Evolutionary conservation across 331 rosid species (phyloP).

Genomic region (Phaseolus coccineus): DNA sequence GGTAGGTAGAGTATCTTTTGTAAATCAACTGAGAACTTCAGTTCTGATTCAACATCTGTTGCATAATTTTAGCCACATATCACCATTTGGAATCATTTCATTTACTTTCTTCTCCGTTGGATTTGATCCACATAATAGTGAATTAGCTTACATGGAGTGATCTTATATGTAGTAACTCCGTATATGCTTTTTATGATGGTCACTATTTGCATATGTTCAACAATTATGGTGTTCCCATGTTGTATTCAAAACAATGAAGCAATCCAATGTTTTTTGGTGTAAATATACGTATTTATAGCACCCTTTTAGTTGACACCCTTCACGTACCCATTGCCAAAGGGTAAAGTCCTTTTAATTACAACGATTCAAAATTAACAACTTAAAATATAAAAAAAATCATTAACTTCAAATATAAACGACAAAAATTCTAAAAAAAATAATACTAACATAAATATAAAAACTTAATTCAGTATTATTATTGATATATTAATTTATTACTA

Average conservation of each 20-base stretch:
- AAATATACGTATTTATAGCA: too few relatives aligned
- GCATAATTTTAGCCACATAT: conserved; percentile 15
- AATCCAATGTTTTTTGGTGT: too few relatives aligned
- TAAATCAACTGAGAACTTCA: neutral
- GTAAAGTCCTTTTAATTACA: too few relatives aligned
- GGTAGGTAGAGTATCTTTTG: neutral
- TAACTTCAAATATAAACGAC: too few relatives aligned
- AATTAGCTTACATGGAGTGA: conserved; percentile 2
- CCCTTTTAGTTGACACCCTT: too few relatives aligned
- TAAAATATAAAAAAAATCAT: too few relatives aligned
- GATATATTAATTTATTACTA: too few relatives aligned
- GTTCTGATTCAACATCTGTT: neutral
- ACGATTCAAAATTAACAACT: too few relatives aligned
- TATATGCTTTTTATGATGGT: neutral
- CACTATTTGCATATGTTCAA: conserved; percentile 5
- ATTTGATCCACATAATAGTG: conserved; percentile 4
- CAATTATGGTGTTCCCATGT: neutral
- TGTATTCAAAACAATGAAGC: neutral
- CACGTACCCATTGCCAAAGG: too few relatives aligned
- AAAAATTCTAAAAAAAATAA: too few relatives aligned
- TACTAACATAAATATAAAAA: too few relatives aligned
- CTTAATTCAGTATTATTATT: too few relatives aligned
- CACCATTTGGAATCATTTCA: neutral
- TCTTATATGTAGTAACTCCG: neutral
- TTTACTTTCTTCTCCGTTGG: conserved; percentile 1